Evolutionary conservation across 2,329 filamentous ascomycete species (phyloP).

Genomic region (Elsinoe perseae): DNA sequence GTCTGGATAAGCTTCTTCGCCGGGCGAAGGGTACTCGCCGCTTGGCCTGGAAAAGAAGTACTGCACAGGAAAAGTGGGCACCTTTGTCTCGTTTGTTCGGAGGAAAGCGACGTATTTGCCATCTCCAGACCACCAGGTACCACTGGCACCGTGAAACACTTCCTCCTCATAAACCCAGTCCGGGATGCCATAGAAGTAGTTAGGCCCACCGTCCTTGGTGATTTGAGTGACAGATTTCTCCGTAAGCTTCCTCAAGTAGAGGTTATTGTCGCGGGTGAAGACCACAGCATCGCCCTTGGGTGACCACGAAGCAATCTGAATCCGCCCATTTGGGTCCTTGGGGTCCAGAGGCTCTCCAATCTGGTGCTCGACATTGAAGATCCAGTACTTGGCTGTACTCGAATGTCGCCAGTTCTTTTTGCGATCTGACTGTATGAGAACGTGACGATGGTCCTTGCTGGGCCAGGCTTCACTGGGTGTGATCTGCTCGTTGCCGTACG

Average conservation of each 20-base stretch:
- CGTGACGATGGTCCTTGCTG: constrained; percentile 75
- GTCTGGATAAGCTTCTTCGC: constrained; percentile 84
- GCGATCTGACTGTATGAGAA: constrained; percentile 67
- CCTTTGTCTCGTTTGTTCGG: constrained; percentile 84
- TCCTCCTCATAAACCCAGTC: constrained; percentile 97
- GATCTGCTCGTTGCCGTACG: constrained; percentile 49
- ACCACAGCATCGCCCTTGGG: constrained; percentile 77
- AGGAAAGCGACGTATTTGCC: constrained; percentile 86
- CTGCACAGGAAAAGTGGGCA: constrained; percentile 86
- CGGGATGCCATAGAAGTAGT: constrained; percentile 91
- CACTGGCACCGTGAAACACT: constrained; percentile 69
- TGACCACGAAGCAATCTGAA: constrained; percentile 86
- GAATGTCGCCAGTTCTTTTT: constrained; percentile 86
- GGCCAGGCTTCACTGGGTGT: constrained; percentile 59
- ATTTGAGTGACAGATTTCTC: constrained; percentile 59
- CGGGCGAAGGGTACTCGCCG: constrained; percentile 56
- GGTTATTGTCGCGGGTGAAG: constrained; percentile 86
- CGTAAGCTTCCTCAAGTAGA: constrained; percentile 66
- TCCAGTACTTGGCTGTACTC: constrained; percentile 77
- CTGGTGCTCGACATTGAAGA: constrained; percentile 82
- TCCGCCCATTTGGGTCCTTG: constrained; percentile 51
- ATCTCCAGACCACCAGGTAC: constrained; percentile 92
- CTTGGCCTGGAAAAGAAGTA: constrained; percentile 88
- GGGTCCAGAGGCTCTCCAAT: constrained; percentile 70
- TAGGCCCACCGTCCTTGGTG: constrained; percentile 75